phyloP scores from a whole-genome alignment of 768 basidiomycete species.

The Boletus vinaceobasis region DNA sequence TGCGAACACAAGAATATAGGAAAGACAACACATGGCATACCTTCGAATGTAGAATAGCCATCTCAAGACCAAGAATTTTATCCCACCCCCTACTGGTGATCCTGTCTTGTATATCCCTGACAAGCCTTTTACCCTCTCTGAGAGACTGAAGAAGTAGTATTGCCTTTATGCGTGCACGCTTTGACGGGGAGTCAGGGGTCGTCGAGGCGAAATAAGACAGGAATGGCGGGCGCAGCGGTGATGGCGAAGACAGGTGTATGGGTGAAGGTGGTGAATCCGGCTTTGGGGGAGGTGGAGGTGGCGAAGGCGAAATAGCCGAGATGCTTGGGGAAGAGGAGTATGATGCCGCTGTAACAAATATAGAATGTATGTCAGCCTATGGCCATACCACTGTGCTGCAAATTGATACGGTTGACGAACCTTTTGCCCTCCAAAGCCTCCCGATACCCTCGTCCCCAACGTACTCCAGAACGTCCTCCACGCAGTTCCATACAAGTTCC shows the following conservation, averaged over 20 bases:
- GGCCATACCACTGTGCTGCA: not conserved
- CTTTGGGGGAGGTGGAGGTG: constrained; percentile 10
- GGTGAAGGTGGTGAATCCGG: constrained; percentile 1
- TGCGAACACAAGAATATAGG: not conserved
- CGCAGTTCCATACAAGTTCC: constrained; percentile 54
- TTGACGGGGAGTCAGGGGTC: constrained; percentile 74
- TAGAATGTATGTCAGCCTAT: not conserved
- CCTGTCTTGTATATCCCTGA: constrained; percentile 18
- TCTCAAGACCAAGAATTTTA: constrained; percentile 63
- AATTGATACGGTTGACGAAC: constrained; percentile 30
- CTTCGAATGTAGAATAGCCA: constrained; percentile 77
- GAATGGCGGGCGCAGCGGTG: constrained; percentile 21
- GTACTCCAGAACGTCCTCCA: constrained; percentile 49
- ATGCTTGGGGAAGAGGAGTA: constrained; percentile 41
- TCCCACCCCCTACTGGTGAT: constrained; percentile 30
- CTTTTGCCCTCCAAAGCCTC: constrained; percentile 72
- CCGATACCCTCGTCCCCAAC: constrained; percentile 49
- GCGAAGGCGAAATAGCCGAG: not conserved
- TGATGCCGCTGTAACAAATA: constrained; percentile 42
- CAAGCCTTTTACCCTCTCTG: constrained; percentile 13
- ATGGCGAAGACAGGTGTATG: not conserved
- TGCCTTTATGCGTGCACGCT: constrained; percentile 68
- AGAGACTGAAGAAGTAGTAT: constrained; percentile 68
- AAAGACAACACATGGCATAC: constrained; percentile 34
- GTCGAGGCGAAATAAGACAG: constrained; percentile 78